These are phyloP conservation scores for Crithidia mellificae DNA, from an alignment of 208 protist genomes.

Conservation along the genomic window DNA sequence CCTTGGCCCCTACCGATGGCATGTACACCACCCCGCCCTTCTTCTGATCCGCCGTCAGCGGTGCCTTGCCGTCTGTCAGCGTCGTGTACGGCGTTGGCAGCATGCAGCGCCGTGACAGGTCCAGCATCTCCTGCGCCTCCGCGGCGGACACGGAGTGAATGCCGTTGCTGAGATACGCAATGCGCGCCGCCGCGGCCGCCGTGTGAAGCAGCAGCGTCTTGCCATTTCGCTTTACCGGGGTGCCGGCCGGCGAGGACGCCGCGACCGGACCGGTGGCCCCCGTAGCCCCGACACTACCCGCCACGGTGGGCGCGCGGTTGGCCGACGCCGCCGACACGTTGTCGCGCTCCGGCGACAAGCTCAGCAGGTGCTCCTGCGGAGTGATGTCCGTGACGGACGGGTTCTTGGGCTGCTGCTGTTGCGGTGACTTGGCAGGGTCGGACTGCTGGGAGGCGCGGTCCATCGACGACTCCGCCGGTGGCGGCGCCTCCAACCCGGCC, in stretches of 20 bases:
- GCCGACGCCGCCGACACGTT: slow-evolving; percentile 1
- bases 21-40: slow-evolving; percentile 36
- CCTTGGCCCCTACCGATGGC: slow-evolving; percentile 29
- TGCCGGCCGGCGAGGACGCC: background rate
- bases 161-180: slow-evolving; percentile 38
- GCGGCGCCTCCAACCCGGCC: background rate
- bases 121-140: slow-evolving; percentile 51
- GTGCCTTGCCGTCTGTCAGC: slow-evolving; percentile 31
- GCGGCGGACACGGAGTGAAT: slow-evolving; percentile 15
- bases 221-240: slow-evolving; percentile 2
- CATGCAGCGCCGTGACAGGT: slow-evolving; percentile 39
- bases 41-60: slow-evolving; percentile 14
- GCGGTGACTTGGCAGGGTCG: too few species aligned
- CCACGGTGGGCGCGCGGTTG: too few species aligned
- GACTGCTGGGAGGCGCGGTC: too few species aligned
- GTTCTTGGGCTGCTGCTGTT: background rate
- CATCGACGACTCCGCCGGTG: background rate
- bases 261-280: too few species aligned
- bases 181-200: slow-evolving; percentile 48
- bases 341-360: slow-evolving; percentile 5
- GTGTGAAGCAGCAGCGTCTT: slow-evolving; percentile 43
- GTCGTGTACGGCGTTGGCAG: slow-evolving; percentile 65
- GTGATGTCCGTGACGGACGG: background rate
- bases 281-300: too few species aligned
- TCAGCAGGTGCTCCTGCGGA: background rate